These are phyloP conservation scores for Glebionis coronaria DNA, from an alignment of 129 eudicot species.

Conservation along the genomic window DNA sequence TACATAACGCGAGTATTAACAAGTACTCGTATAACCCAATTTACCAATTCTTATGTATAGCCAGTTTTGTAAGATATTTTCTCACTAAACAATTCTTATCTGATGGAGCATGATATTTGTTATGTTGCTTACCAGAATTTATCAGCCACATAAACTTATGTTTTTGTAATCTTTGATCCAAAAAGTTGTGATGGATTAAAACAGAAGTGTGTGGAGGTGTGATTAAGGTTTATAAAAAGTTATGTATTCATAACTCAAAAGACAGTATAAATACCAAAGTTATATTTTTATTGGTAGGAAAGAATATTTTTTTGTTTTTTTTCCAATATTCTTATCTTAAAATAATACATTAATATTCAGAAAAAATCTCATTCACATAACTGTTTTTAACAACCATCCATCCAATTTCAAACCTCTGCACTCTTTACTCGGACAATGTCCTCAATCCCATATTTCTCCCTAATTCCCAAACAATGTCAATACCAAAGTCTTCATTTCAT, in stretches of 20 bases:
- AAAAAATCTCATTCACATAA: conserved; percentile 70
- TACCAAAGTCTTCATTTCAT: conserved; percentile 36
- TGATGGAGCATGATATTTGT: no score
- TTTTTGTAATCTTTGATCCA: neutral
- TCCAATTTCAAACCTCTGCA: conserved; percentile 32
- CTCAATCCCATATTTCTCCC: conserved; percentile 28
- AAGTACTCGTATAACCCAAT: no score
- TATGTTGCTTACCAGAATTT: no score
- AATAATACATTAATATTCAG: conserved; percentile 28
- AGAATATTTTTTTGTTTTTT: neutral
- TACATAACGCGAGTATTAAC: no score
- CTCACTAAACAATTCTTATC: no score
- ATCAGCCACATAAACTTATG: no score
- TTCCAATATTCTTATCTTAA: conserved; percentile 9
- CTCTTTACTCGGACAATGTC: conserved; percentile 37
- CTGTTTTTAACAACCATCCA: conserved; percentile 58
- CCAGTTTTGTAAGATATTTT: no score
- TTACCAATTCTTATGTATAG: no score
- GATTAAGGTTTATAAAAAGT: no score
- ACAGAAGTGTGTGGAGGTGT: neutral
- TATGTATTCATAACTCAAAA: no score
- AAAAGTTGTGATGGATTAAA: neutral
- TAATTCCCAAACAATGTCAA: conserved; percentile 56
- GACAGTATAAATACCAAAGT: neutral
- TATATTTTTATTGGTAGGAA: neutral